These are phyloP conservation scores for Westerdykella ornata DNA, from an alignment of 2,329 filamentous ascomycete species.

Conservation along the genomic window DNA sequence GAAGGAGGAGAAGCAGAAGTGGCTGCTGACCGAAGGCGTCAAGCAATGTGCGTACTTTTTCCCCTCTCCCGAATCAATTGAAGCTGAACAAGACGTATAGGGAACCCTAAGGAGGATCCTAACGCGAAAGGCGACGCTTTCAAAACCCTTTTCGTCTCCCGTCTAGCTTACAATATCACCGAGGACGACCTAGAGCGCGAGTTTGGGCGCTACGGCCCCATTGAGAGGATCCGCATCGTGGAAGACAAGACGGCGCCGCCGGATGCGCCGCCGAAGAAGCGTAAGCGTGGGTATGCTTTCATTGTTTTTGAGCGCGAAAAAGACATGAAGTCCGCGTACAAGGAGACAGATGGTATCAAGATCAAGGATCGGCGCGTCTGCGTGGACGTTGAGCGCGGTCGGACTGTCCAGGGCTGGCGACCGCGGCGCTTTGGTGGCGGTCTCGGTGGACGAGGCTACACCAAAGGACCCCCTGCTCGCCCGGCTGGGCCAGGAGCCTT, in stretches of 20 bases:
- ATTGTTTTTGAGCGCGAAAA: slow-evolving; percentile 95
- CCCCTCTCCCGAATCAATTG: not conserved
- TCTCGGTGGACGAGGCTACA: slow-evolving; percentile 86
- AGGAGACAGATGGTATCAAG: slow-evolving; percentile 75
- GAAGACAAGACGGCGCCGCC: slow-evolving; percentile 66
- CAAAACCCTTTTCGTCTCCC: slow-evolving; percentile 87
- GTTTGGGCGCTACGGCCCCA: slow-evolving; percentile 87
- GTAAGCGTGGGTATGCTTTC: slow-evolving; percentile 90
- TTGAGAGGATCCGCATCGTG: slow-evolving; percentile 89
- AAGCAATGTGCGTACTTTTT: slow-evolving; percentile 51
- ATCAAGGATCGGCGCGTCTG: slow-evolving; percentile 90
- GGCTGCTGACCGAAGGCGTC: slow-evolving; percentile 57
- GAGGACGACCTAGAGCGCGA: slow-evolving; percentile 87
- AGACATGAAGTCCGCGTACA: slow-evolving; percentile 98
- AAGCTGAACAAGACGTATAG: slow-evolving; percentile 41
- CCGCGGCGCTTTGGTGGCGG: slow-evolving; percentile 87
- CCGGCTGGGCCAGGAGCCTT: slow-evolving; percentile 59
- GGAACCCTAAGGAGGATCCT: slow-evolving; percentile 74
- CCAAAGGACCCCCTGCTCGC: slow-evolving; percentile 67
- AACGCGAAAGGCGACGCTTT: slow-evolving; percentile 91
- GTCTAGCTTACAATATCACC: slow-evolving; percentile 81
- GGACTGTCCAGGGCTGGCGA: slow-evolving; percentile 89
- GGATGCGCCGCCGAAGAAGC: slow-evolving; percentile 50
- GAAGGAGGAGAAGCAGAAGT: slow-evolving; percentile 63
- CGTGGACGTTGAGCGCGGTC: slow-evolving; percentile 92